A percentile compares a stretch with the other conserved stretches of the same genome.
phyloP scores from a whole-genome alignment of 2,329 filamentous ascomycete genomes.

The Trichophyton equinum region DNA sequence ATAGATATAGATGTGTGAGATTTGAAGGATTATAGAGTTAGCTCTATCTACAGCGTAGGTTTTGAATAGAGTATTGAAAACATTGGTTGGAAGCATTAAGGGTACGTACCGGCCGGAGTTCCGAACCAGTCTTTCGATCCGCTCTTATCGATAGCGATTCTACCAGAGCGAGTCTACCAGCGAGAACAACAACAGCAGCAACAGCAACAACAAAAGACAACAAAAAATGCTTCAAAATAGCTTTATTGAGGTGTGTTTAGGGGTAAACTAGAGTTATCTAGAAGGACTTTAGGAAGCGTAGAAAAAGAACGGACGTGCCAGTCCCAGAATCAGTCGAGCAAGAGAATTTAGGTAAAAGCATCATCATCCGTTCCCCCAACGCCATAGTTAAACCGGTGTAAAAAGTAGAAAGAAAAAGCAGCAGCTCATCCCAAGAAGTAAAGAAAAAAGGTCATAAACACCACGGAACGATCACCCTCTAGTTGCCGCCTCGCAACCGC shows the following conservation, averaged over 20 bases:
- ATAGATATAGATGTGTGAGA: no score
- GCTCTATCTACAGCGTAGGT: no score
- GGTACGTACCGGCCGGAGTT: no score
- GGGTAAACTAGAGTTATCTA: no score
- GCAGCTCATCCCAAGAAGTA: slow-evolving; percentile 2
- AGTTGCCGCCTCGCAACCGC: slow-evolving; percentile 55
- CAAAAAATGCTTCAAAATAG: neutral
- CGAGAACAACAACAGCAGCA: neutral
- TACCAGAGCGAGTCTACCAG: no score
- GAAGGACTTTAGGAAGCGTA: neutral
- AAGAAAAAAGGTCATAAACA: neutral
- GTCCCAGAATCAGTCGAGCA: neutral
- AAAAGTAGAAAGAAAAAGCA: neutral
- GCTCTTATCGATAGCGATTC: no score
- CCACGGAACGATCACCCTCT: neutral
- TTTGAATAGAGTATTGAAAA: no score
- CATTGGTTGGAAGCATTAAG: no score
- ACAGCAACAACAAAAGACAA: no score
- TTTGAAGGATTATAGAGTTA: no score
- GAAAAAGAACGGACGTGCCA: slow-evolving; percentile 42
- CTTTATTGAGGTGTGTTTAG: neutral
- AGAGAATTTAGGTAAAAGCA: no score
- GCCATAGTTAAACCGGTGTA: neutral
- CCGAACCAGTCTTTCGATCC: no score
- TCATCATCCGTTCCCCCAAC: slow-evolving; percentile 1